Conservation (phyloP, 305 asterid genomes). For the Solanum hybrid region DNA sequence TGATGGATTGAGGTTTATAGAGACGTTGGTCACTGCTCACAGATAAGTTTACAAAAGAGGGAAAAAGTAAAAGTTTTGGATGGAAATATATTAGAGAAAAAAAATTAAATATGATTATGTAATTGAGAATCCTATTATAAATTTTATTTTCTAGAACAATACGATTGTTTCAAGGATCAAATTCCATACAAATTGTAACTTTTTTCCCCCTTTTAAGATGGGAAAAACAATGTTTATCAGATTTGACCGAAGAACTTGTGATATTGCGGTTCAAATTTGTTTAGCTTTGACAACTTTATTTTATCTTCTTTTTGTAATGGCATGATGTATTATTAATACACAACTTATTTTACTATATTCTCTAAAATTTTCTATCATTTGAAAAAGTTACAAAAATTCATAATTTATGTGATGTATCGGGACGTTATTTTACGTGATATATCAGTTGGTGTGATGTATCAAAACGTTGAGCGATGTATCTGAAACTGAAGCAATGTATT, state of each 20-base stretch:
- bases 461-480: no score
- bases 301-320: background rate
- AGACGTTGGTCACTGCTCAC: constrained; percentile 72
- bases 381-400: no score
- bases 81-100: background rate
- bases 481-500: no score
- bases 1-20: constrained; percentile 74
- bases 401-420: no score
- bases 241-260: background rate
- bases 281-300: background rate
- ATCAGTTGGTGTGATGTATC: no score
- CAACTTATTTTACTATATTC: no score
- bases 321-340: background rate
- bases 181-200: background rate
- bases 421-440: no score
- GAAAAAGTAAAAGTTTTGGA: background rate
- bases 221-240: background rate
- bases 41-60: constrained; percentile 20
- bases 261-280: background rate
- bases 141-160: background rate
- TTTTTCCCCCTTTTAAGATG: background rate
- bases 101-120: background rate
- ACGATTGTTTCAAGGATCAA: background rate
- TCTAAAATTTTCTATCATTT: no score
- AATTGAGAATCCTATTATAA: background rate